Percentiles rank a stretch among this genome's conserved stretches.
Evolutionary conservation across 495 filamentous ascomycete species (phyloP).

Genomic region (Lasiosphaeria miniovina): DNA sequence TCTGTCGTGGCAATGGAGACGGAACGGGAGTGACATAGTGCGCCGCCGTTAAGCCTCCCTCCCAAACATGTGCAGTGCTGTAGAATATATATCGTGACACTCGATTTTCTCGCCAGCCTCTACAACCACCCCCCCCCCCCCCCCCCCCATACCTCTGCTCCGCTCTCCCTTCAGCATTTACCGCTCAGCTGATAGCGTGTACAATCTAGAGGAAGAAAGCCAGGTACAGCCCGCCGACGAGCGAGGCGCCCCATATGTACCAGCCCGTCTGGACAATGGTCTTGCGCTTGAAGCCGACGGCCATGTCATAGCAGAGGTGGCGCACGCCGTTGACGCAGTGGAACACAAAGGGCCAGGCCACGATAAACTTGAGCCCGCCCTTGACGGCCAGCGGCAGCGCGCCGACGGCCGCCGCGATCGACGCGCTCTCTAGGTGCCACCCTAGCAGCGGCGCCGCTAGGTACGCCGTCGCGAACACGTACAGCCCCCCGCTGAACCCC

Average conservation of each 20-base stretch:
- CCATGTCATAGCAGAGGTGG: slow-evolving; percentile 85
- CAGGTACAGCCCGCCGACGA: slow-evolving; percentile 59
- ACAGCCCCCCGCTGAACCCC: slow-evolving; percentile 69
- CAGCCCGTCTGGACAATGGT: slow-evolving; percentile 73
- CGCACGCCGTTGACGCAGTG: slow-evolving; percentile 85
- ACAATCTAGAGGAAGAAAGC: slow-evolving; percentile 40
- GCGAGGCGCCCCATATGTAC: slow-evolving; percentile 65
- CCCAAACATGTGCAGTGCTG: not conserved
- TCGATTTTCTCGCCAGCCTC: not conserved
- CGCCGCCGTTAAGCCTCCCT: not conserved
- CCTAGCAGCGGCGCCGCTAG: slow-evolving; percentile 76
- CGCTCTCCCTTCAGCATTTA: not conserved
- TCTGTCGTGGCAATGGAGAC: too few relatives aligned
- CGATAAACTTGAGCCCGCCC: slow-evolving; percentile 64
- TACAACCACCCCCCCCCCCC: slow-evolving; percentile 4
- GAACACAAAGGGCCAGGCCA: slow-evolving; percentile 83
- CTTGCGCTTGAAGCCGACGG: slow-evolving; percentile 62
- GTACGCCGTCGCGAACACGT: slow-evolving; percentile 81
- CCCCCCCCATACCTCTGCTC: not conserved
- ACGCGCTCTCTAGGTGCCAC: slow-evolving; percentile 79
- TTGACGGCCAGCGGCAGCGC: slow-evolving; percentile 67
- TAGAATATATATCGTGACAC: not conserved
- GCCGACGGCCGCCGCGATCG: slow-evolving; percentile 74
- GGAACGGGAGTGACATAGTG: not conserved
- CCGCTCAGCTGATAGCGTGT: not conserved